A percentile compares a stretch with the other conserved stretches of the same genome.
Conservation (phyloP, 352 stramenopile genomes). For the Phytophthora pini region DNA sequence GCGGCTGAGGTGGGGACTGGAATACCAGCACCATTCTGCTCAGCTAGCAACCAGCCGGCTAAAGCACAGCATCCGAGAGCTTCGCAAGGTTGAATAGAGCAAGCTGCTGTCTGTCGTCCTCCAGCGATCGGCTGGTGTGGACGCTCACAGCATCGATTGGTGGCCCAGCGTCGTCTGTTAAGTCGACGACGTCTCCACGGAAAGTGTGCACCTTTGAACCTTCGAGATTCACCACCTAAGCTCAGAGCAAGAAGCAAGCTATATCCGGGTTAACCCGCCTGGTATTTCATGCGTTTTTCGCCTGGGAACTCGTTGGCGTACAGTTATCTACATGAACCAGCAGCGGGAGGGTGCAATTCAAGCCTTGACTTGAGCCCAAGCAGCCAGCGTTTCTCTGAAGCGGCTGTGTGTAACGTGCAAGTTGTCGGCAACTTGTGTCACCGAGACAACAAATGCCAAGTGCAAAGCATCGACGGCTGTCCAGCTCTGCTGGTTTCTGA, state of each 20-base stretch:
- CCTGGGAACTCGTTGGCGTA: too few species aligned
- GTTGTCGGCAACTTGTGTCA: slow-evolving; percentile 29
- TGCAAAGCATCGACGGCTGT: slow-evolving; percentile 19
- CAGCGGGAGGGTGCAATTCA: not conserved
- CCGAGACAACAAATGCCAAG: slow-evolving; percentile 11
- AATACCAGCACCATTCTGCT: not conserved
- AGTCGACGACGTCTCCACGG: not conserved
- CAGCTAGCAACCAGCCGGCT: not conserved
- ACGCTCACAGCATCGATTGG: not conserved
- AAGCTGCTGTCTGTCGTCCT: slow-evolving; percentile 5
- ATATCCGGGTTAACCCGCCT: slow-evolving; percentile 2
- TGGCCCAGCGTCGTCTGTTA: not conserved
- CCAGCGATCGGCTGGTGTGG: not conserved
- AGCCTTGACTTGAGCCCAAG: slow-evolving; percentile 1
- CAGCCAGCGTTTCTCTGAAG: slow-evolving; percentile 21
- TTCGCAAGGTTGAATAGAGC: not conserved
- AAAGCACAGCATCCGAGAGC: not conserved
- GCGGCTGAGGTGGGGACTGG: slow-evolving; percentile 13
- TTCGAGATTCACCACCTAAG: slow-evolving; percentile 9
- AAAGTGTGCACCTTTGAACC: slow-evolving; percentile 1
- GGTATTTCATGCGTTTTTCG: not conserved
- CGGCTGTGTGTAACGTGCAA: slow-evolving; percentile 24
- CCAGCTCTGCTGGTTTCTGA: slow-evolving; percentile 17
- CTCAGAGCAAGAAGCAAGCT: not conserved
- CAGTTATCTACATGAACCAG: too few species aligned